phyloP scores from a whole-genome alignment of 2,329 filamentous ascomycete species.

The Fusarium sp. region DNA sequence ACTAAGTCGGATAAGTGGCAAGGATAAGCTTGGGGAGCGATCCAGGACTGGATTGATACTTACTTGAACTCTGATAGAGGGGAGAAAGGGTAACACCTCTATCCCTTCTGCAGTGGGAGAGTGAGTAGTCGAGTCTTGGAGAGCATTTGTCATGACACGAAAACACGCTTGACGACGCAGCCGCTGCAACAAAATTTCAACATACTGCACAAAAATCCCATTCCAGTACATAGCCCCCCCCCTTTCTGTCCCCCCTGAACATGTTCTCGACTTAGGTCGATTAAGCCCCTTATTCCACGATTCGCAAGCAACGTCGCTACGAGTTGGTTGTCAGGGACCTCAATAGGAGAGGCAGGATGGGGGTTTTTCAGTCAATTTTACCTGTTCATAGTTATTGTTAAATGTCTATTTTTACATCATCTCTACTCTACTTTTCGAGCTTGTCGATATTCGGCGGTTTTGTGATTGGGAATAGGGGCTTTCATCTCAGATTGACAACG shows the following conservation, averaged over 20 bases:
- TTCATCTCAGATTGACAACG: not conserved
- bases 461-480: not conserved
- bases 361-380: not conserved
- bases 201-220: not conserved
- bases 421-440: not conserved
- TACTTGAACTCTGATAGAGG: not conserved
- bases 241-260: not conserved
- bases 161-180: not conserved
- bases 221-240: not conserved
- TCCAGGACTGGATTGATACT: not conserved
- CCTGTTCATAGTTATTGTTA: not conserved
- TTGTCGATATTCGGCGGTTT: not conserved
- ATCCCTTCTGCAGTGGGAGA: not conserved
- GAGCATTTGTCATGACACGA: not conserved
- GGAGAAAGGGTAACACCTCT: not conserved
- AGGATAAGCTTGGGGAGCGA: slow-evolving; percentile 4
- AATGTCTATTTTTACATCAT: not conserved
- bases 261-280: not conserved
- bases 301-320: not conserved
- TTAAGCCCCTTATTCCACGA: too few species aligned
- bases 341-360: not conserved
- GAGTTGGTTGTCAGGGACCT: not conserved
- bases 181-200: not conserved
- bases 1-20: slow-evolving; percentile 49
- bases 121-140: not conserved